A percentile compares a stretch with the other conserved stretches of the same genome.
phyloP scores from a whole-genome alignment of 768 basidiomycete genomes.

The Boletus sensibilis region DNA sequence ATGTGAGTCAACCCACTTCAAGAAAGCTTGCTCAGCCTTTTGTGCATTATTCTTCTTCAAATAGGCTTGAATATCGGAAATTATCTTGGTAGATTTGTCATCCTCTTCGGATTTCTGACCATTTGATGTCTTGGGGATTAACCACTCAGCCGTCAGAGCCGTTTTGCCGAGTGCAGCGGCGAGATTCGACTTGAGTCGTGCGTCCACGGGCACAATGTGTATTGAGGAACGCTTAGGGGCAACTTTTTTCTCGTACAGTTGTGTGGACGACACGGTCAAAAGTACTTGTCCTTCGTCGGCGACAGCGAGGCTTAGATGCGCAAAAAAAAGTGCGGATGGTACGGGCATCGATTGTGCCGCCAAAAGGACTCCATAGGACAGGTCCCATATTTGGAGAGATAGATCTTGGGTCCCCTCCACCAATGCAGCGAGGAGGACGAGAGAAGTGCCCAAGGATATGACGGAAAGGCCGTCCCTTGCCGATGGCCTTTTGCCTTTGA shows the following conservation, averaged over 20 bases:
- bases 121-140: slow-evolving; percentile 21
- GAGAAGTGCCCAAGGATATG: slow-evolving; percentile 54
- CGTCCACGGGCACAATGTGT: slow-evolving; percentile 55
- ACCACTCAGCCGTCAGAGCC: slow-evolving; percentile 45
- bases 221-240: slow-evolving; percentile 47
- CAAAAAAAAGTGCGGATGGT: slow-evolving; percentile 41
- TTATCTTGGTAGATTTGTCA: slow-evolving; percentile 30
- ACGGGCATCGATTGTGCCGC: slow-evolving; percentile 50
- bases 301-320: slow-evolving; percentile 31
- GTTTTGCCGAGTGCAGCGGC: slow-evolving; percentile 61
- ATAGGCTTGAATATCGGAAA: slow-evolving; percentile 39
- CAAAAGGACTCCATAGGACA: slow-evolving; percentile 66
- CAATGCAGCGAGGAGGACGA: slow-evolving; percentile 53
- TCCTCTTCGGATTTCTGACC: slow-evolving; percentile 14
- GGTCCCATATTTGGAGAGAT: slow-evolving; percentile 62
- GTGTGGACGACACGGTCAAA: slow-evolving; percentile 46
- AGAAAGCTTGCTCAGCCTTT: slow-evolving; percentile 58
- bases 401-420: slow-evolving; percentile 40
- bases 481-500: slow-evolving; percentile 7
- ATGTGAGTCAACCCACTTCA: slow-evolving; percentile 53
- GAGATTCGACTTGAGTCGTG: slow-evolving; percentile 57
- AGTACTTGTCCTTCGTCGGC: slow-evolving; percentile 49
- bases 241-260: slow-evolving; percentile 2
- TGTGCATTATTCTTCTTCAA: slow-evolving; percentile 46
- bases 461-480: slow-evolving; percentile 32